These are phyloP conservation scores for Fusarium domesticum DNA, from an alignment of 2,329 filamentous ascomycete species.

Conservation along the genomic window DNA sequence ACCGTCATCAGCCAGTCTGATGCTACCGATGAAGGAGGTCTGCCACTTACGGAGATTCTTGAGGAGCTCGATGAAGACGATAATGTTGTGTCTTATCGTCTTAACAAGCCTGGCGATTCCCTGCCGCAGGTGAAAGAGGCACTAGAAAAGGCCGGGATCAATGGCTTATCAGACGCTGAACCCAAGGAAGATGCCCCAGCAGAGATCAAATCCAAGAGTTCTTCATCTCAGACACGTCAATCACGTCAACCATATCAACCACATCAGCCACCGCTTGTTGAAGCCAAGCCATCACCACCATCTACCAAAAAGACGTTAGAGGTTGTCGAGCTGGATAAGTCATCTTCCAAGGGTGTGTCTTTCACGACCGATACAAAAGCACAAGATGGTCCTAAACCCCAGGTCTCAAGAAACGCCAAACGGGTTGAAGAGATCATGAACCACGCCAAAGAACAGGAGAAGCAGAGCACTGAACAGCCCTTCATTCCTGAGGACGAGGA, in stretches of 20 bases:
- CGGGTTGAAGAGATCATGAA: slow-evolving; percentile 56
- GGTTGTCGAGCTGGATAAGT: neutral
- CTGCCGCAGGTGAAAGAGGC: slow-evolving; percentile 68
- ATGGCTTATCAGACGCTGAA: slow-evolving; percentile 38
- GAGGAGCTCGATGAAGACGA: slow-evolving; percentile 91
- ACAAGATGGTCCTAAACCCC: slow-evolving; percentile 36
- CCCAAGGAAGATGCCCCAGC: slow-evolving; percentile 3
- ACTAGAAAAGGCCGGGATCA: slow-evolving; percentile 72
- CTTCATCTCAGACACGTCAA: slow-evolving; percentile 3
- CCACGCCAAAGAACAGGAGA: slow-evolving; percentile 54
- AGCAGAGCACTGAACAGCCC: slow-evolving; percentile 40
- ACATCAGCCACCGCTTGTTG: neutral
- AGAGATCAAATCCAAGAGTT: slow-evolving; percentile 1
- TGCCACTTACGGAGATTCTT: slow-evolving; percentile 84
- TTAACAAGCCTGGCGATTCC: slow-evolving; percentile 65
- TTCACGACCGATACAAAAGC: slow-evolving; percentile 61
- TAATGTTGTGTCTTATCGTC: slow-evolving; percentile 69
- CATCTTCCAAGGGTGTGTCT: slow-evolving; percentile 56
- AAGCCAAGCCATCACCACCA: slow-evolving; percentile 7
- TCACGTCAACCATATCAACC: too few relatives aligned
- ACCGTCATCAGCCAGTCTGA: slow-evolving; percentile 59
- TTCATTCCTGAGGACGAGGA: slow-evolving; percentile 73
- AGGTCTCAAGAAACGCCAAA: slow-evolving; percentile 42
- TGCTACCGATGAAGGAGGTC: slow-evolving; percentile 61
- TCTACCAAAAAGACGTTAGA: slow-evolving; percentile 1